Evolutionary conservation across 2,329 filamentous ascomycete genomes (phyloP).

Genomic region (Cladophialophora carrionii): DNA sequence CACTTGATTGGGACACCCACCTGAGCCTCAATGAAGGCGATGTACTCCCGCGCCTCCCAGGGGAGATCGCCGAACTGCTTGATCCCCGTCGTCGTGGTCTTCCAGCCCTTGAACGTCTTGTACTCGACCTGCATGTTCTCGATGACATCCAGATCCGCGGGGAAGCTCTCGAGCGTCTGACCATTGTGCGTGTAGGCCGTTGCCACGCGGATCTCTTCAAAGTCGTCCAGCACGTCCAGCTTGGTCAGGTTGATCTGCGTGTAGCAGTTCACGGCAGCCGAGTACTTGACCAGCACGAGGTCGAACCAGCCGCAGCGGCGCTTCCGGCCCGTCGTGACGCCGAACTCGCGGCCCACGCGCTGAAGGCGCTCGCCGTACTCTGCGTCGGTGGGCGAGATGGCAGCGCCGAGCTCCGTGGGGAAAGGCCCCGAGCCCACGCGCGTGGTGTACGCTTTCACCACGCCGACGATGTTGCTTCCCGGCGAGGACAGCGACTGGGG

Average conservation of each 20-base stretch:
- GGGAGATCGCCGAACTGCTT: slow-evolving; percentile 62
- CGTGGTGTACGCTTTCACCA: slow-evolving; percentile 68
- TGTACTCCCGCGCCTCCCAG: slow-evolving; percentile 60
- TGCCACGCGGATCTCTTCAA: slow-evolving; percentile 65
- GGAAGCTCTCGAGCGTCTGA: slow-evolving; percentile 58
- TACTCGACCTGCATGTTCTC: slow-evolving; percentile 58
- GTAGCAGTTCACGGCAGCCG: slow-evolving; percentile 59
- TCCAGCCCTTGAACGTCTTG: slow-evolving; percentile 64
- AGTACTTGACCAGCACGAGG: slow-evolving; percentile 66
- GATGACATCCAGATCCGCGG: slow-evolving; percentile 58
- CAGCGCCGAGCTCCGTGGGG: slow-evolving; percentile 56
- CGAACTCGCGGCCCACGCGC: slow-evolving; percentile 56
- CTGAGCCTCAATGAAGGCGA: slow-evolving; percentile 63
- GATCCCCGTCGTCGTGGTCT: slow-evolving; percentile 60
- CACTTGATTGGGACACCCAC: slow-evolving; percentile 63
- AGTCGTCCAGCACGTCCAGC: slow-evolving; percentile 66
- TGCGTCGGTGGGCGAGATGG: slow-evolving; percentile 34
- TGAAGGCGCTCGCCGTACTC: slow-evolving; percentile 55
- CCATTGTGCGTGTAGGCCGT: slow-evolving; percentile 60
- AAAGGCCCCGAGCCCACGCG: slow-evolving; percentile 64
- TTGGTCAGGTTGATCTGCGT: slow-evolving; percentile 65
- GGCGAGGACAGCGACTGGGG: slow-evolving; percentile 58
- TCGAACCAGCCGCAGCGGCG: slow-evolving; percentile 69
- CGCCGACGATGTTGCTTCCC: slow-evolving; percentile 56
- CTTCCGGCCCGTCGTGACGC: slow-evolving; percentile 64